Percentiles rank a stretch among this genome's conserved stretches.
These are phyloP conservation scores for Penicillium tannophilum DNA, from an alignment of 495 filamentous ascomycete genomes.

Conservation along the genomic window DNA sequence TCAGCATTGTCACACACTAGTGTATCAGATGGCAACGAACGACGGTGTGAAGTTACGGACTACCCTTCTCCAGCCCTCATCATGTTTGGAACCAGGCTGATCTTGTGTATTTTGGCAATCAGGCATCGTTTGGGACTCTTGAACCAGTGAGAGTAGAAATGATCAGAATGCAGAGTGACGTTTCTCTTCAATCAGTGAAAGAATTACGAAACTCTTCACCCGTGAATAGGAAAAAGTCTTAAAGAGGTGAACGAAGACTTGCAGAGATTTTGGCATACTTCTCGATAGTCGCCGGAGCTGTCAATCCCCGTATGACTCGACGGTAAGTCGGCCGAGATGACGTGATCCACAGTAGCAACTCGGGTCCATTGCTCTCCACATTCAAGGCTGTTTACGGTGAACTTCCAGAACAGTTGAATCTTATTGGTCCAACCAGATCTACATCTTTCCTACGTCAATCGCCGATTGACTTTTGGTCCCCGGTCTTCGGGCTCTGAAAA, in stretches of 20 bases:
- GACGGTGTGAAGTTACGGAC: conserved; percentile 54
- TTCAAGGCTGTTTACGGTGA: not conserved
- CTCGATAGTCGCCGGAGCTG: not conserved
- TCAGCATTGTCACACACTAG: conserved; percentile 4
- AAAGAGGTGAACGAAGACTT: too few relatives aligned
- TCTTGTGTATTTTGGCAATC: not conserved
- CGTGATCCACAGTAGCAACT: not conserved
- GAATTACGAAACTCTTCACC: too few relatives aligned
- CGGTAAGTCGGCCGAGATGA: not conserved
- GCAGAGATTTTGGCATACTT: too few relatives aligned
- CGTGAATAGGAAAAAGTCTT: too few relatives aligned
- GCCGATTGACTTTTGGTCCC: not conserved
- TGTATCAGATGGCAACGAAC: conserved; percentile 20
- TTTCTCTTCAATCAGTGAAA: not conserved
- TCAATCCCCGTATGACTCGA: not conserved
- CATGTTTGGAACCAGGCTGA: conserved; percentile 24
- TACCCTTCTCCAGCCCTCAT: conserved; percentile 47
- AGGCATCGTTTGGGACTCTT: not conserved
- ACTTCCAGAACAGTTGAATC: not conserved
- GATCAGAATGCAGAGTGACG: not conserved
- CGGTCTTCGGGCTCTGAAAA: not conserved
- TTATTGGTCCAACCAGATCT: not conserved
- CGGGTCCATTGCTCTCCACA: not conserved
- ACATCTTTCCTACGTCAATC: not conserved
- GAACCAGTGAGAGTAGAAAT: not conserved